Percentiles rank a stretch among this genome's conserved stretches.
Conservation (phyloP, 1,284 basidiomycete genomes). For the Dichomitus squalens region DNA sequence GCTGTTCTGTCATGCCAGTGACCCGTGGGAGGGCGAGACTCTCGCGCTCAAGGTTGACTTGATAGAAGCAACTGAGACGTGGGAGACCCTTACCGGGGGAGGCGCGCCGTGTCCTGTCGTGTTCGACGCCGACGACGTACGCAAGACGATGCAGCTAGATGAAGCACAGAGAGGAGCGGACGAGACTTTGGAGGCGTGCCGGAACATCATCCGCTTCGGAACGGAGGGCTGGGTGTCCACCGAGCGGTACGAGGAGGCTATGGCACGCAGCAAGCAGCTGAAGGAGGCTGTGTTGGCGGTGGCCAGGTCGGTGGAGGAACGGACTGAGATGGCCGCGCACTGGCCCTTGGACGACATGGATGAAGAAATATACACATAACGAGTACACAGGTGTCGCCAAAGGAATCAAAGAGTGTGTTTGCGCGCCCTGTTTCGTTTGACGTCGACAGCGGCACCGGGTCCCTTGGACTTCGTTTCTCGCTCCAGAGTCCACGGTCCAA, state of each 20-base stretch:
- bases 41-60: constrained; percentile 42
- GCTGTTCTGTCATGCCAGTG: constrained; percentile 43
- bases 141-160: constrained; percentile 40
- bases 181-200: constrained; percentile 32
- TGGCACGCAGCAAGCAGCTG: constrained; percentile 34
- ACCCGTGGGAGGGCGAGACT: constrained; percentile 51
- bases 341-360: constrained; percentile 52
- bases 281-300: constrained; percentile 37
- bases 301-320: constrained; percentile 38
- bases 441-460: too few relatives aligned
- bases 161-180: constrained; percentile 33
- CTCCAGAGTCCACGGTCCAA: too few relatives aligned
- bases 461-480: too few relatives aligned
- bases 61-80: constrained; percentile 40
- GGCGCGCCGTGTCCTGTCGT: constrained; percentile 45
- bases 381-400: too few relatives aligned
- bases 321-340: constrained; percentile 36
- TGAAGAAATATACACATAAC: constrained; percentile 38
- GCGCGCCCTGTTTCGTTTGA: too few relatives aligned
- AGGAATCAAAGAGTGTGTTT: too few relatives aligned
- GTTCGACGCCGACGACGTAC: constrained; percentile 45
- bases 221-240: constrained; percentile 40
- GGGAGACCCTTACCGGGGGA: constrained; percentile 40
- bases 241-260: constrained; percentile 41
- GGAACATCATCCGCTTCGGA: constrained; percentile 35